Evolutionary conservation across 2,329 filamentous ascomycete species (phyloP), one percentile per base, ranked within the genome.

Genomic region (Claviceps pusilla): DNA sequence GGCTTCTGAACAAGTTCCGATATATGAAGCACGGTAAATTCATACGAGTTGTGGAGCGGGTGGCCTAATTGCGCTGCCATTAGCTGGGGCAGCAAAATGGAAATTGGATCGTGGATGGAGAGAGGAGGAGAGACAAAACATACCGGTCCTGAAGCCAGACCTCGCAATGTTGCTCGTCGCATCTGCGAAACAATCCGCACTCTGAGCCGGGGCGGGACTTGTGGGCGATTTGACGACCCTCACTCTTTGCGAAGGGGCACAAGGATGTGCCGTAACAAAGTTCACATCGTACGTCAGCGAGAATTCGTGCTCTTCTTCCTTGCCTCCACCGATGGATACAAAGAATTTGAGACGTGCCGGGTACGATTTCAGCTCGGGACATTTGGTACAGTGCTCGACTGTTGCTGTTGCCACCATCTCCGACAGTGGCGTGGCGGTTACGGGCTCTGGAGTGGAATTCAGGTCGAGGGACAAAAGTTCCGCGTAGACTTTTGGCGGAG

Each of bases 231-330:
- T 80, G 51, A 83, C 62, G 54, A 83, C 76, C 57, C 74, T 76
- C 2, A 80, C 76, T 54, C 76, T 73, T 51, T 73, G 72, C 1
- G 79, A 80, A 1, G 78, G 75, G 5, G 78, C 74, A 60, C 82
- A 86, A 0, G 82, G 82, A 59, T 84, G 80, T 0, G 80, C 80
- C 0, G 82, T 84, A 19, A 84, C 78, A 62, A 85, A 85, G 59
- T 76, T 77, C 28, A 84, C 73, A 55, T 85, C 81, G 58, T 80
- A 77, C 6, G 68, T 66, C 10, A 86, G 65, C 1, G 72, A 61
- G 52, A 76, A 72, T 1, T 69, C 70, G 52, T 73, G 60, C 54
- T 74, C 68, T 48, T 72, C 68, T 1, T 70, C 68, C 2, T 66
- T 62, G 2, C 70, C 66, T 35, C 73, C 72, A 48, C 69, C 68